Percentiles rank a stretch among this genome's conserved stretches.
phyloP scores from a whole-genome alignment of 257 asterid species.

The Solanum virginianum region DNA sequence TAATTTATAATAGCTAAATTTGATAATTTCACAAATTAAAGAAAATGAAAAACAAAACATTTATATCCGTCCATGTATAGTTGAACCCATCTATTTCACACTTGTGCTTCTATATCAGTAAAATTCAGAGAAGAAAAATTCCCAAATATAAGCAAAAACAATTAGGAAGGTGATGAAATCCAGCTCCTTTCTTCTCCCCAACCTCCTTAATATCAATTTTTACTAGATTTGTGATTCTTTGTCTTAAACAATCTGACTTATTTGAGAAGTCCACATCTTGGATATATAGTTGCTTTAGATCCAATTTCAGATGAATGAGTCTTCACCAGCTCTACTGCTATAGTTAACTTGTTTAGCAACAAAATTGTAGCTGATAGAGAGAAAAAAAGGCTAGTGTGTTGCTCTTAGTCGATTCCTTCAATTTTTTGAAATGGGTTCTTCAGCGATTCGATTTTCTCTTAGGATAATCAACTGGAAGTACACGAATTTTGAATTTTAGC shows the following conservation, averaged over 20 bases:
- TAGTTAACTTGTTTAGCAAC: background rate
- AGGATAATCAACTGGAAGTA: constrained; percentile 90
- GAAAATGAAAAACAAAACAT: too few species aligned
- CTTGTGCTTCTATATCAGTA: too few species aligned
- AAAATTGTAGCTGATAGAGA: background rate
- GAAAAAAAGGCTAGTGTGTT: background rate
- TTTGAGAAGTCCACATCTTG: background rate
- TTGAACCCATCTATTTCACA: too few species aligned
- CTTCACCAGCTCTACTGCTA: background rate
- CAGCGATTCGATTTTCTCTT: constrained; percentile 5
- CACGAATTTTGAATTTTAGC: constrained; percentile 84
- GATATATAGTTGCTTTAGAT: background rate
- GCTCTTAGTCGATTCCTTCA: background rate
- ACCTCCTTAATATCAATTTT: too few species aligned
- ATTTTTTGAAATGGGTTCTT: background rate
- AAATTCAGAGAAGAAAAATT: too few species aligned
- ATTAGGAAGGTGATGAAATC: too few species aligned
- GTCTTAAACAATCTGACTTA: background rate
- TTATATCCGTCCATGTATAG: too few species aligned
- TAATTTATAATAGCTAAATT: too few species aligned
- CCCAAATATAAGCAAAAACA: too few species aligned
- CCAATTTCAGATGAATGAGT: background rate
- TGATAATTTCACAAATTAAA: too few species aligned
- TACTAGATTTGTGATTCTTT: too few species aligned
- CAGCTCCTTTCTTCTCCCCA: too few species aligned